A percentile compares a stretch with the other conserved stretches of the same genome.
Conservation (phyloP, 164 flowering plant species). For the Chloranthus sessilifolius region DNA sequence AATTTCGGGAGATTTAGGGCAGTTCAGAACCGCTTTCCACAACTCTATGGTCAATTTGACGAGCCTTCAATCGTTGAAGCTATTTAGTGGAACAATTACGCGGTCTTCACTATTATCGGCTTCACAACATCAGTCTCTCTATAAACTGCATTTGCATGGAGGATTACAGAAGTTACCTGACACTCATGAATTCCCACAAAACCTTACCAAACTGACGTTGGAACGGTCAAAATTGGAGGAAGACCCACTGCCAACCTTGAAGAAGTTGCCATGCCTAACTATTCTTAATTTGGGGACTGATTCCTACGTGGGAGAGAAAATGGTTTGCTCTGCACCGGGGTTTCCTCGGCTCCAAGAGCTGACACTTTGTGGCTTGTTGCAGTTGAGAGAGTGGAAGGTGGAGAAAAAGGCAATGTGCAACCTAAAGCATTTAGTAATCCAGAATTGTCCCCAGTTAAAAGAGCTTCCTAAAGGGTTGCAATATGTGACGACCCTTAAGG, state of each 20-base stretch:
- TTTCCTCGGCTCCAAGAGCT: slow-evolving; percentile 1
- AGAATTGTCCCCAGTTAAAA: slow-evolving; percentile 15
- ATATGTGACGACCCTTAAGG: slow-evolving; percentile 14
- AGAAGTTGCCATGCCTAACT: background rate
- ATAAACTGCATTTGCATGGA: background rate
- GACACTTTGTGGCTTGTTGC: background rate
- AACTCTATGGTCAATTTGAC: background rate
- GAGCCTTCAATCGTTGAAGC: background rate
- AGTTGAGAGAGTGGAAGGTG: slow-evolving; percentile 3
- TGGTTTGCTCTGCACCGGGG: background rate
- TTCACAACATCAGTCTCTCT: background rate
- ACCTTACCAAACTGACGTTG: background rate
- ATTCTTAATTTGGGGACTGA: background rate
- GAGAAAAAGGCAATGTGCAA: background rate
- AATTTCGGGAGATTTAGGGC: background rate
- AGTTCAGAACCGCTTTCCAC: background rate
- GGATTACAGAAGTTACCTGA: background rate
- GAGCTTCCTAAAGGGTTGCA: slow-evolving; percentile 27
- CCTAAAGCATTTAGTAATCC: background rate
- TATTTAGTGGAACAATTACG: slow-evolving; percentile 1
- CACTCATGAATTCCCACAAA: no score
- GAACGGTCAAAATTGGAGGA: background rate
- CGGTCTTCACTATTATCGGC: background rate
- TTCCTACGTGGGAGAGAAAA: slow-evolving; percentile 15
- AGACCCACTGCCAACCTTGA: background rate